Evolutionary conservation across 2,329 filamentous ascomycete species (phyloP).

Genomic region (Ceratocystis alfenasii): DNA sequence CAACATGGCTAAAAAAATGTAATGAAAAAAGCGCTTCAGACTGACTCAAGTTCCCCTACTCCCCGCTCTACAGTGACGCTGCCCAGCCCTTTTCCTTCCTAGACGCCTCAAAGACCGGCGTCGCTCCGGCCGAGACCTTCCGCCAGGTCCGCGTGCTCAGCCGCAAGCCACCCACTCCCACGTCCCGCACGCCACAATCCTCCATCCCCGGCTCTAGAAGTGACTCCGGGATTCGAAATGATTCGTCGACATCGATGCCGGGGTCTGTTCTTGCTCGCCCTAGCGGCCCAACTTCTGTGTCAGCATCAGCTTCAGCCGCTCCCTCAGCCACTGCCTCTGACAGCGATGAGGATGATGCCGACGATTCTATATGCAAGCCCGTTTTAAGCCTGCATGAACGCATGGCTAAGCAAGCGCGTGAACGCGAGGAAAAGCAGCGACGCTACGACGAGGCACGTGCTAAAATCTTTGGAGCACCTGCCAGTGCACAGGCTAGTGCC

Average conservation of each 20-base stretch:
- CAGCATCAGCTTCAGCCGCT: background rate
- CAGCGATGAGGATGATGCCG: slow-evolving; percentile 51
- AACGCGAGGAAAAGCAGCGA: slow-evolving; percentile 79
- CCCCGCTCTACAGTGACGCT: slow-evolving; percentile 46
- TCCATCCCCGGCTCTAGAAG: slow-evolving; percentile 46
- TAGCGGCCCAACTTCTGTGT: background rate
- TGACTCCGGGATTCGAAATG: slow-evolving; percentile 47
- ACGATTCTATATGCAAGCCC: slow-evolving; percentile 33
- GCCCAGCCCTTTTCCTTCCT: slow-evolving; percentile 65
- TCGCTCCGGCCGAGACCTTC: slow-evolving; percentile 51
- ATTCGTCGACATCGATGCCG: no score
- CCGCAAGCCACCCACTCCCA: slow-evolving; percentile 60
- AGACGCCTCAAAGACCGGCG: slow-evolving; percentile 47
- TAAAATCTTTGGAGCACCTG: slow-evolving; percentile 62
- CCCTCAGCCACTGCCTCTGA: slow-evolving; percentile 27
- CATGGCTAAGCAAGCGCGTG: slow-evolving; percentile 61
- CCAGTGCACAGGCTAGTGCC: slow-evolving; percentile 24
- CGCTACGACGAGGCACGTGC: slow-evolving; percentile 82
- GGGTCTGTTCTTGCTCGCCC: background rate
- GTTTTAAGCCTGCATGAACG: slow-evolving; percentile 59
- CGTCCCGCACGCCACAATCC: background rate
- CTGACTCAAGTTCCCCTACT: background rate
- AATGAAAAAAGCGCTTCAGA: background rate
- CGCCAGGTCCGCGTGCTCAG: slow-evolving; percentile 73
- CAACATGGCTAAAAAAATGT: background rate